phyloP scores from a whole-genome alignment of 176 grass and related monocot genomes.

The Poa pratensis region DNA sequence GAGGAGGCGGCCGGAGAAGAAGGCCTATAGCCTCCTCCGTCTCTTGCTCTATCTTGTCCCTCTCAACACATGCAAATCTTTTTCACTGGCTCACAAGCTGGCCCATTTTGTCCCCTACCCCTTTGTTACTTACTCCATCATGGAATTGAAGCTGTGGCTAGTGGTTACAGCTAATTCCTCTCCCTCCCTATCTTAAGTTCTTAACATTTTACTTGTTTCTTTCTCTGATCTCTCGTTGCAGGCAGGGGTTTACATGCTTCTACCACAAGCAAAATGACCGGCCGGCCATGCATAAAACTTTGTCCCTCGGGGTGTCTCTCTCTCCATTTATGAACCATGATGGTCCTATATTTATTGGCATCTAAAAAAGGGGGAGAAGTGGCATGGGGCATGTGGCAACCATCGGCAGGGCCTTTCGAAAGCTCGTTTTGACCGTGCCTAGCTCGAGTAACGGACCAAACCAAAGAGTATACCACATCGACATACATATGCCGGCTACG shows the following conservation, averaged over 20 bases:
- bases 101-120: constrained; percentile 1
- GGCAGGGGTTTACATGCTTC: constrained; percentile 23
- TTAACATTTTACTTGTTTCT: not conserved
- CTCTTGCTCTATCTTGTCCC: not conserved
- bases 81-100: not conserved
- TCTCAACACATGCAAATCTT: not conserved
- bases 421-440: constrained; percentile 41
- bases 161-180: not conserved
- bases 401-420: constrained; percentile 37
- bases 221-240: not conserved
- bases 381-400: constrained; percentile 42
- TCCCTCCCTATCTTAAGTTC: not conserved
- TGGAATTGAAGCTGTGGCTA: not conserved
- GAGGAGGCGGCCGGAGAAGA: not conserved
- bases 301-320: not conserved
- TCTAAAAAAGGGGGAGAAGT: constrained; percentile 22
- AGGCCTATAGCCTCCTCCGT: no score
- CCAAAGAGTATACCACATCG: not conserved
- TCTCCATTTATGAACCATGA: constrained; percentile 56
- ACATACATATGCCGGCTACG: not conserved
- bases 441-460: not conserved
- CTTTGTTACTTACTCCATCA: not conserved
- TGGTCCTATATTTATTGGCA: constrained; percentile 47
- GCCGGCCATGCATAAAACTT: constrained; percentile 2
- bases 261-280: constrained; percentile 39